Evolutionary conservation across 2,329 filamentous ascomycete species (phyloP).

Genomic region (Cytospora piceicola): DNA sequence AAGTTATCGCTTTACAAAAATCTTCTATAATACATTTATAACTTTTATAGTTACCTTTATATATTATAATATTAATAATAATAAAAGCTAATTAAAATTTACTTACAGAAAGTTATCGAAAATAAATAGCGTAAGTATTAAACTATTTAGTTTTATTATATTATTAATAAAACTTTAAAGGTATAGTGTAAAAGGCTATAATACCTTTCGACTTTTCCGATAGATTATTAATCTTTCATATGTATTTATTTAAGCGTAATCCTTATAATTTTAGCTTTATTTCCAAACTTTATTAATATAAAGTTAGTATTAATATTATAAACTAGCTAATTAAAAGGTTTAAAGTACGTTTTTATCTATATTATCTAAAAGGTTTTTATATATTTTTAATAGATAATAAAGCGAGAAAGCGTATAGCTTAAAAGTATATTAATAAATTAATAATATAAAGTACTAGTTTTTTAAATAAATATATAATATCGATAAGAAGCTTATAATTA

Average conservation of each 20-base stretch:
- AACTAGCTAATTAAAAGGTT: background rate
- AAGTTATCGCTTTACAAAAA: background rate
- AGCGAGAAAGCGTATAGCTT: background rate
- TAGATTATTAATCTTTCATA: background rate
- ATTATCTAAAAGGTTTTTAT: background rate
- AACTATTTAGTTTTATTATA: background rate
- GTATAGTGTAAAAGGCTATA: background rate
- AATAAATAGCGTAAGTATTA: background rate
- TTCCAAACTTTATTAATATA: no score
- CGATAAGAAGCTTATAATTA: background rate
- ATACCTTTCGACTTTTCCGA: background rate
- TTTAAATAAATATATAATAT: background rate
- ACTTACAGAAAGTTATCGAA: no score
- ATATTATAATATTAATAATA: no score
- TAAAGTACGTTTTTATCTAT: background rate
- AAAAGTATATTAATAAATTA: background rate
- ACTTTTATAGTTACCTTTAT: no score
- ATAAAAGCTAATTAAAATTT: no score
- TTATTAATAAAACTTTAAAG: no score
- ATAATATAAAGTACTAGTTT: background rate
- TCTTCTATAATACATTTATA: no score
- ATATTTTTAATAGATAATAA: background rate
- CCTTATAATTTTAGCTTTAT: no score
- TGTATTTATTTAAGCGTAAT: background rate
- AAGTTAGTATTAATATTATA: background rate